Conservation (phyloP, 495 filamentous ascomycete species). For the Lichenothelia convexa region DNA sequence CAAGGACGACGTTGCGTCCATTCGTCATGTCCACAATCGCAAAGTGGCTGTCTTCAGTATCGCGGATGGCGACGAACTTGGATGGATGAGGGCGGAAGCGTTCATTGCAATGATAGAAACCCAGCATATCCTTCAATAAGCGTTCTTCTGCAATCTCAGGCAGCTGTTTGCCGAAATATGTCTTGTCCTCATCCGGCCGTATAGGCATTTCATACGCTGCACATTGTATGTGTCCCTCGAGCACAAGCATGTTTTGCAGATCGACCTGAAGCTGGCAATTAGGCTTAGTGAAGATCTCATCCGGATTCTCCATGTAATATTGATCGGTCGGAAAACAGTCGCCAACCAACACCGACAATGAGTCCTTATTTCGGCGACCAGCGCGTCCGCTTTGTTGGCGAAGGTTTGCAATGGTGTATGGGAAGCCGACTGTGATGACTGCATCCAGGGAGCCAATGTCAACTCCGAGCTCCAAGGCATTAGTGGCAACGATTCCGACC, state of each 20-base stretch:
- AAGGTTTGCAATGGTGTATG: slow-evolving; percentile 84
- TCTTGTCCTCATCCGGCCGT: slow-evolving; percentile 47
- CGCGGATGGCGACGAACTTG: slow-evolving; percentile 69
- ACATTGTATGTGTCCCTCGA: slow-evolving; percentile 90
- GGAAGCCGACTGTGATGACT: slow-evolving; percentile 85
- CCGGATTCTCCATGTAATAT: slow-evolving; percentile 89
- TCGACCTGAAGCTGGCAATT: slow-evolving; percentile 82
- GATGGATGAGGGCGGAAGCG: slow-evolving; percentile 76
- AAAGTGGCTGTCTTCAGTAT: slow-evolving; percentile 83
- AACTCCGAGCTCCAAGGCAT: slow-evolving; percentile 79
- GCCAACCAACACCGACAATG: slow-evolving; percentile 77
- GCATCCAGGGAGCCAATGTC: slow-evolving; percentile 94
- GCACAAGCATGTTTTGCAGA: slow-evolving; percentile 71
- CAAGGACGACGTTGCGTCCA: slow-evolving; percentile 64
- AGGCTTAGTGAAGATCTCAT: slow-evolving; percentile 88
- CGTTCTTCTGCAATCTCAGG: slow-evolving; percentile 53
- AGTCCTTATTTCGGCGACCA: slow-evolving; percentile 85
- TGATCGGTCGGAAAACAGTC: slow-evolving; percentile 86
- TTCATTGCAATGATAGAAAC: slow-evolving; percentile 78
- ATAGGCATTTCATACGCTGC: slow-evolving; percentile 93
- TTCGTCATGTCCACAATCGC: slow-evolving; percentile 82
- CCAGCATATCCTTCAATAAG: slow-evolving; percentile 50
- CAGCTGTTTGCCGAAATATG: slow-evolving; percentile 68
- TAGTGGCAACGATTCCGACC: slow-evolving; percentile 86
- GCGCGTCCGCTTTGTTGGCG: slow-evolving; percentile 90